Base-by-base conservation (phyloP, 306 rosid genomes). In the Vigna unguiculata region DNA sequence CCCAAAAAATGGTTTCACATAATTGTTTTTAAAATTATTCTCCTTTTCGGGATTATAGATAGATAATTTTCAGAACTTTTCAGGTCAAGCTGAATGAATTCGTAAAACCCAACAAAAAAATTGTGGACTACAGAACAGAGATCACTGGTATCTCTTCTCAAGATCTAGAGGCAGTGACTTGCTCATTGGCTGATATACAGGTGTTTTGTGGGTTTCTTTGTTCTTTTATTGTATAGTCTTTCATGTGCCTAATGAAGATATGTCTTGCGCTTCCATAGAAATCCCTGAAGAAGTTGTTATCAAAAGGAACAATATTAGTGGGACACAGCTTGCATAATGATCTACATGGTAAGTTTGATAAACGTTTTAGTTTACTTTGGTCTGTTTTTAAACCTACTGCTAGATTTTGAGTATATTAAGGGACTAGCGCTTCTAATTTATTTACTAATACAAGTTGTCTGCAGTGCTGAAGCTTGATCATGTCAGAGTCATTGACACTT, bases 301-400 rank as follows among this genome's bases (percentile, higher is more conserved):
- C 83, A 47, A 28, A 68, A 25, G 96, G 96, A 78, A 61, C 89
- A 22, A 90, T 92, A 85, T 88, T 92, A 86, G 90, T 87, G 54
- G 99, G 99, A 58, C 99, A 95, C 82, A 85, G 97, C 84, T 83
- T 95, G 80, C 76, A 87, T 75, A 95, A 92, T 53, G 99, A 92
- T 80, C 85, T 95, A 58, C 78, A 54, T 47, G 97, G 99, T 78
- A 72, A 83, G 82, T 34, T 59, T 67, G 76, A n/a, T 66, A 45
- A 45, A 61, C 69, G 11, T 48, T 75, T 34, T 52, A 6, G 12
- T 32, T 47, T 28, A 15, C 24, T 48, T 78, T 61, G 34, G 55
- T 60, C 8, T 64, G 43, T 45, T 30, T 12, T 25, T 67, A 66
- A 61, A 72, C 15, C 54, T 48, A 57, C 75, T 25, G 57, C 45